These are phyloP conservation scores for Solanum sitiens DNA, from an alignment of 257 asterid genomes.

Conservation along the genomic window DNA sequence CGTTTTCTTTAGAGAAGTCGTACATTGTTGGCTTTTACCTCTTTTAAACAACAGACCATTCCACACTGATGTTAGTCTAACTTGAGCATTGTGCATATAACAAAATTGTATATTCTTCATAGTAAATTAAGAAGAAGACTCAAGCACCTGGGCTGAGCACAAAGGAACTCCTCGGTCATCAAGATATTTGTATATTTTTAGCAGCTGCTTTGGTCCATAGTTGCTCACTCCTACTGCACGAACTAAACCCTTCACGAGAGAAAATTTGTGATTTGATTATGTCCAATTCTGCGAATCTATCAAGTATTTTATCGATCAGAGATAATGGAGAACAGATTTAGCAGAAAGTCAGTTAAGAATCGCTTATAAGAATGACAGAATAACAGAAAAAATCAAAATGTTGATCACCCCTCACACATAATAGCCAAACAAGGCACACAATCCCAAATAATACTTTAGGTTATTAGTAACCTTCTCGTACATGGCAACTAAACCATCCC, in stretches of 20 bases:
- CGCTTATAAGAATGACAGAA: too few species aligned
- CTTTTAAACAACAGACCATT: background rate
- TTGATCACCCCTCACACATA: too few species aligned
- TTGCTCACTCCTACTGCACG: constrained; percentile 96
- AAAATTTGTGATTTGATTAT: background rate
- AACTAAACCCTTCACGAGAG: constrained; percentile 59
- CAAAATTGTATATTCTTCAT: background rate
- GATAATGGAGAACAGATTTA: background rate
- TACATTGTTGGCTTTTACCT: background rate
- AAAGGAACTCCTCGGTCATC: constrained; percentile 76
- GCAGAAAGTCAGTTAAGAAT: background rate
- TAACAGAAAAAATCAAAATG: too few species aligned
- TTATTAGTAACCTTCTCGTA: constrained; percentile 65
- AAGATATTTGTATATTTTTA: constrained; percentile 71
- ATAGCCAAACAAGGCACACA: background rate
- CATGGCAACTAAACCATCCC: constrained; percentile 99
- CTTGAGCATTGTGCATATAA: background rate
- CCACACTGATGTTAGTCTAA: background rate
- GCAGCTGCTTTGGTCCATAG: constrained; percentile 87
- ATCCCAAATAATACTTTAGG: background rate
- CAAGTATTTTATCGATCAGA: background rate
- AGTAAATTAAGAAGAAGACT: background rate
- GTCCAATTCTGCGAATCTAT: background rate
- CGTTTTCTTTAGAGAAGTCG: background rate
- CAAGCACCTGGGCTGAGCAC: constrained; percentile 75